Evolutionary conservation across 179 eudicot species (phyloP).

Genomic region (Sideroxylon spinosum): DNA sequence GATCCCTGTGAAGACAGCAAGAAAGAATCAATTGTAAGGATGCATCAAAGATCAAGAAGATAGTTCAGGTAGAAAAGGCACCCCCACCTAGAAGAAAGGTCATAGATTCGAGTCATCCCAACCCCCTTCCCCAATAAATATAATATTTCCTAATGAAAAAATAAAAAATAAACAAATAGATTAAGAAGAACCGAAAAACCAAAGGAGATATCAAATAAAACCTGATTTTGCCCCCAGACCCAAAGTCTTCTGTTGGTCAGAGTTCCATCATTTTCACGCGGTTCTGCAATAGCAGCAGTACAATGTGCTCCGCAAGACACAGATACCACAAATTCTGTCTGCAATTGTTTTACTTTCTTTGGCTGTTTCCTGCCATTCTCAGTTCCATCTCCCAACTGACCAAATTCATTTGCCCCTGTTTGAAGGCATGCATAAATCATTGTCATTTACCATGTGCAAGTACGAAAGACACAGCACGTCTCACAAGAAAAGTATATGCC

Average conservation of each 20-base stretch:
- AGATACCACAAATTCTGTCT: conserved; percentile 71
- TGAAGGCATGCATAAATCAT: conserved; percentile 13
- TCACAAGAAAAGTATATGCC: background rate
- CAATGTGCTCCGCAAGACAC: conserved; percentile 98
- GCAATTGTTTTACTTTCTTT: conserved; percentile 62
- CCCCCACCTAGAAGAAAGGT: too few species aligned
- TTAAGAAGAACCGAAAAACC: conserved; percentile 8
- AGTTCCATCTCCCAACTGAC: conserved; percentile 98
- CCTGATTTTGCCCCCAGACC: conserved; percentile 99
- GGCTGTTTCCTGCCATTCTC: conserved; percentile 78
- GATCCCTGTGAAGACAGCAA: conserved; percentile 59
- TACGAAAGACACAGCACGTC: background rate
- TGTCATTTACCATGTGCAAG: background rate
- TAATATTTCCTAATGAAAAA: too few species aligned
- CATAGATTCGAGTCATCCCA: too few species aligned
- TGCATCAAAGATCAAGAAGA: conserved; percentile 5
- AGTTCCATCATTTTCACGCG: conserved; percentile 83
- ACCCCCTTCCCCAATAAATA: too few species aligned
- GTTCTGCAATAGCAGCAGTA: conserved; percentile 95
- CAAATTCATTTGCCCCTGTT: conserved; percentile 95
- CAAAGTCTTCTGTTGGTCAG: conserved; percentile 70
- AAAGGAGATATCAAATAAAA: conserved; percentile 18
- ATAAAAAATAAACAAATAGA: background rate
- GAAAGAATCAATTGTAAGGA: conserved; percentile 14
- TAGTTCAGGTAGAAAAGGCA: background rate